Evolutionary conservation across 345 rosid species (phyloP).

Genomic region (Aegle marmelos): DNA sequence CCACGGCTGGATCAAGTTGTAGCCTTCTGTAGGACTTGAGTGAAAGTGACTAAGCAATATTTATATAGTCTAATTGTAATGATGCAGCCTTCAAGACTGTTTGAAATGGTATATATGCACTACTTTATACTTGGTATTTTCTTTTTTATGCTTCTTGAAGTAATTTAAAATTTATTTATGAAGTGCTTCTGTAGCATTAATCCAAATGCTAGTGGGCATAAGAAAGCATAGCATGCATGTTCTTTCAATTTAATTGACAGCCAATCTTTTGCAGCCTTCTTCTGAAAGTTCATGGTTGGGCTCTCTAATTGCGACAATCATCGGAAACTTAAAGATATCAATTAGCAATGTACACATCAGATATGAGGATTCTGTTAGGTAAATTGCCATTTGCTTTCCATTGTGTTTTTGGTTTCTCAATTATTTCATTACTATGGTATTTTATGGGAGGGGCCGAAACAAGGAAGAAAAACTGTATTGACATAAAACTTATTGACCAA

Average conservation of each 20-base stretch:
- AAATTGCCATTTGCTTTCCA: conserved; percentile 24
- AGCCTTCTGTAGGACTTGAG: not conserved
- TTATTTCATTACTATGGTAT: not conserved
- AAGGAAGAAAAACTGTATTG: not conserved
- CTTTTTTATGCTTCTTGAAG: not conserved
- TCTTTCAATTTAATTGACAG: conserved; percentile 17
- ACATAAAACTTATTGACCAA: not conserved
- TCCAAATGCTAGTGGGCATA: not conserved
- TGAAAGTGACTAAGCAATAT: not conserved
- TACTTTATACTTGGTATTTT: not conserved
- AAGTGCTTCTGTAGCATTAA: not conserved
- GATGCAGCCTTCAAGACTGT: not conserved
- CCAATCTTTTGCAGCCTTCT: conserved; percentile 58
- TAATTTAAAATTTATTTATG: not conserved
- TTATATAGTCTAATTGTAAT: not conserved
- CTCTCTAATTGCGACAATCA: conserved; percentile 86
- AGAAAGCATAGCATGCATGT: conserved; percentile 1
- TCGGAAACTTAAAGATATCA: conserved; percentile 96
- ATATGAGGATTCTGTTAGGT: conserved; percentile 93
- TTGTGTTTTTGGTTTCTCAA: conserved; percentile 1
- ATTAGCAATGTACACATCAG: conserved; percentile 97
- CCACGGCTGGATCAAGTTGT: not conserved
- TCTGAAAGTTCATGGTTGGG: conserved; percentile 93
- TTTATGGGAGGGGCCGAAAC: not conserved
- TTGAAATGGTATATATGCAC: not conserved